Base-by-base conservation (phyloP, 106 monocot species). In the Phalaenopsis aphrodite region DNA sequence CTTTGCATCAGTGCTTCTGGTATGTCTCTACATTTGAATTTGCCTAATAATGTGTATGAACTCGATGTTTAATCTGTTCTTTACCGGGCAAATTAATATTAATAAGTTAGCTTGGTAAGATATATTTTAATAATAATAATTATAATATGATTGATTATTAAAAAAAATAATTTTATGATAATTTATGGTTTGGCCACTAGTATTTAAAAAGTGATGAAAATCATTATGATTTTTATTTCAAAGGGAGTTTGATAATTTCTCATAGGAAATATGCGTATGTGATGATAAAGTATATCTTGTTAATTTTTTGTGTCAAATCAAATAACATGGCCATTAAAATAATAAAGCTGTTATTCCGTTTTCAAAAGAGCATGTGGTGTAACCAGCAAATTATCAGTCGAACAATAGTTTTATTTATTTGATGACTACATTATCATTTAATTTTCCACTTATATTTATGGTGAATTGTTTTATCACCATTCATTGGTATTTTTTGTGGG, bases 1-100 rank as follows among this genome's bases (percentile, higher is more conserved):
- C 55, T 81, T 36, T 48, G 12, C 74, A 41, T 42, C 9, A 23
- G 81, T 57, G 41, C 36, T 72, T 41, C 36, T 77, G 87, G 92
- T 86, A n/a, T 68, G 79, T 75, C 56, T 87, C 39, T 19, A 57
- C 18, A 43, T 48, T 36, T 78, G 69, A 16, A 30, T 76, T 49
- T 16, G 21, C 42, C 4, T 43, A 17, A 48, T 43, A 1, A 3
- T 76, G 7, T 75, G 45, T 49, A 49, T 76, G 10, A 76, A 18
- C 49, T 76, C 47, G 23, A 45, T 48, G 46, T 1, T 75, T 18
- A 17, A 42, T 75, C 19, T 75, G 41, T 48, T 11, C 17, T 36
- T 30, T 30, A 61, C 57, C 61, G 72, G n/a, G 12, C 16, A 0
- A 5, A 38, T 69, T 39, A n/a, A 49, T 69, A 47, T 58, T 75